Evolutionary conservation across 1,139 yeast species (phyloP).

Genomic region (Hansenula lynferdii): DNA sequence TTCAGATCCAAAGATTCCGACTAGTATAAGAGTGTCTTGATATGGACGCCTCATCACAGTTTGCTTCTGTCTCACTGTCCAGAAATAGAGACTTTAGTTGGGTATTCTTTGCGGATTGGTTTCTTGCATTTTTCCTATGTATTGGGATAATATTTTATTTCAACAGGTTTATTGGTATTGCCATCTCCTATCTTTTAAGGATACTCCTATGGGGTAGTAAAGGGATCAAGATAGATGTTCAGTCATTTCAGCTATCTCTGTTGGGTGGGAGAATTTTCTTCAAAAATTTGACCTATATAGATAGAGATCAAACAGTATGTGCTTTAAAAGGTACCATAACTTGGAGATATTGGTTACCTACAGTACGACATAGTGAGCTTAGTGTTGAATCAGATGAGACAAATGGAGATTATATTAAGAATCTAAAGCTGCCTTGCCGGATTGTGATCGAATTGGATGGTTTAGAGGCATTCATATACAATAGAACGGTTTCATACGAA

Average conservation of each 20-base stretch:
- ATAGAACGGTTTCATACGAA: constrained; percentile 75
- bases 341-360: constrained; percentile 85
- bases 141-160: constrained; percentile 70
- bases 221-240: constrained; percentile 56
- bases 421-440: constrained; percentile 52
- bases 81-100: constrained; percentile 48
- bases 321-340: constrained; percentile 69
- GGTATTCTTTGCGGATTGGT: constrained; percentile 85
- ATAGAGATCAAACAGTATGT: constrained; percentile 65
- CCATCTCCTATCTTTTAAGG: constrained; percentile 46
- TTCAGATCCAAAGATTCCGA: too few species aligned
- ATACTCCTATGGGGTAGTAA: constrained; percentile 57
- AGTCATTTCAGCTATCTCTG: constrained; percentile 68
- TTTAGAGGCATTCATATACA: constrained; percentile 74
- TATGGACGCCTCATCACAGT: constrained; percentile 10
- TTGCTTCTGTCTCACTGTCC: constrained; percentile 19
- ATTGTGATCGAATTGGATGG: constrained; percentile 65
- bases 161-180: constrained; percentile 66
- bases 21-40: too few species aligned
- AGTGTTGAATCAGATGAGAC: constrained; percentile 23
- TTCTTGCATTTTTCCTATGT: constrained; percentile 57
- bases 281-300: constrained; percentile 67
- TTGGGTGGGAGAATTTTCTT: constrained; percentile 81
- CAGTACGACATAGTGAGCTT: constrained; percentile 43
- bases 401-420: constrained; percentile 27